Evolutionary conservation across 805 yeast genomes (phyloP).

Genomic region (Komagataella populi): DNA sequence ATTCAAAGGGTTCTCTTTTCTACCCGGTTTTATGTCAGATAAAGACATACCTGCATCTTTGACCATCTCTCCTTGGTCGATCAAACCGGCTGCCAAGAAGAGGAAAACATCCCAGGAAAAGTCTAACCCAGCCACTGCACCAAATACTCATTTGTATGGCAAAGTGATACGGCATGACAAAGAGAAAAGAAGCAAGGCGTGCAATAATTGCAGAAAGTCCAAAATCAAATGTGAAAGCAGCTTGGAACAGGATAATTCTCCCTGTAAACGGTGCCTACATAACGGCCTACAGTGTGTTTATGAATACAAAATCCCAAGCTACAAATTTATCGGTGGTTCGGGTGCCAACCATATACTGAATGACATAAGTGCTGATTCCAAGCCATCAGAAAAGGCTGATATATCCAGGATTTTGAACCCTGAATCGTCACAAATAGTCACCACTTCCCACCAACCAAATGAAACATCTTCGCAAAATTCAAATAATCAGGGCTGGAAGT

Average conservation of each 20-base stretch:
- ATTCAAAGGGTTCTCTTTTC: neutral
- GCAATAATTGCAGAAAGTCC: constrained; percentile 46
- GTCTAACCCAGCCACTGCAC: neutral
- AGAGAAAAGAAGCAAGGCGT: constrained; percentile 34
- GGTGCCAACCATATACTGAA: neutral
- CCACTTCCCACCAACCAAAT: neutral
- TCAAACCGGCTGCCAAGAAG: neutral
- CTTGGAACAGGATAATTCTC: constrained; percentile 20
- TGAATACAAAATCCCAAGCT: constrained; percentile 37
- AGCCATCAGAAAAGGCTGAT: neutral
- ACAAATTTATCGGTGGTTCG: constrained; percentile 15
- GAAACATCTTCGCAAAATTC: neutral
- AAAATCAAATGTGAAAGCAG: constrained; percentile 49
- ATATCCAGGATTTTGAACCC: neutral
- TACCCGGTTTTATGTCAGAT: neutral
- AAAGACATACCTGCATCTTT: neutral
- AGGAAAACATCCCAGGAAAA: neutral
- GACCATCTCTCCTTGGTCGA: neutral
- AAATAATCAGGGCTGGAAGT: constrained; percentile 14
- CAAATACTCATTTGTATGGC: neutral
- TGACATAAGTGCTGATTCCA: neutral
- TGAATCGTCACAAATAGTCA: neutral
- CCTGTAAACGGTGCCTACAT: constrained; percentile 45
- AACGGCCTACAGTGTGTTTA: constrained; percentile 42
- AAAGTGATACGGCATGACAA: constrained; percentile 5